phyloP scores from a whole-genome alignment of 2,329 filamentous ascomycete species.

The Xylariaceae sp. region DNA sequence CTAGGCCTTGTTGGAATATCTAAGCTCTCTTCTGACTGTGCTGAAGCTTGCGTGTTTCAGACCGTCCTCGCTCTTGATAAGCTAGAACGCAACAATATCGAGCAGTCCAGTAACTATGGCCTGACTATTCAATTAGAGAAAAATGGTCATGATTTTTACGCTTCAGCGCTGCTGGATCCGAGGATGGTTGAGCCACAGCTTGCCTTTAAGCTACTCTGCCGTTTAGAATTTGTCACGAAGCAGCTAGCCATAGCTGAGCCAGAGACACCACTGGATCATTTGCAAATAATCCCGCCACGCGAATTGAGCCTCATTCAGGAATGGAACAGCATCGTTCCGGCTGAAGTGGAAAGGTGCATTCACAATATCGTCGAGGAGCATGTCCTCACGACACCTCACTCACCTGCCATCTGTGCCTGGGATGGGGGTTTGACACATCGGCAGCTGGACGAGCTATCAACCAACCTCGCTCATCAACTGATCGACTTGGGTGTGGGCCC shows the following conservation, averaged over 20 bases:
- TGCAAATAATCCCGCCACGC: conserved; percentile 2
- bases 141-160: conserved; percentile 2
- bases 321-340: conserved; percentile 7
- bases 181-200: conserved; percentile 8
- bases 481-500: conserved; percentile 23
- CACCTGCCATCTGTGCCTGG: conserved; percentile 21
- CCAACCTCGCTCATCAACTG: conserved; percentile 23
- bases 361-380: conserved; percentile 8
- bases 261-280: not conserved
- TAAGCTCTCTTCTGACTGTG: conserved; percentile 5
- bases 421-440: conserved; percentile 31
- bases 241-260: conserved; percentile 2
- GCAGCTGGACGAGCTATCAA: conserved; percentile 26
- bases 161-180: conserved; percentile 4
- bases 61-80: conserved; percentile 1
- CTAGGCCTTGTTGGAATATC: conserved; percentile 2
- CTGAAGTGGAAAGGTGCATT: conserved; percentile 10
- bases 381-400: conserved; percentile 19
- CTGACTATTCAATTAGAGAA: conserved; percentile 2
- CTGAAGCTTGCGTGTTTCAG: conserved; percentile 6
- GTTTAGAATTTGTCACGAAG: conserved; percentile 6
- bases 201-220: conserved; percentile 7
- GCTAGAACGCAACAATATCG: not conserved
- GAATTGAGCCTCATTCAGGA: conserved; percentile 6
- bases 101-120: conserved; percentile 1